Conservation (phyloP, 2,329 filamentous ascomycete species). For the Nemania bipapillata region DNA sequence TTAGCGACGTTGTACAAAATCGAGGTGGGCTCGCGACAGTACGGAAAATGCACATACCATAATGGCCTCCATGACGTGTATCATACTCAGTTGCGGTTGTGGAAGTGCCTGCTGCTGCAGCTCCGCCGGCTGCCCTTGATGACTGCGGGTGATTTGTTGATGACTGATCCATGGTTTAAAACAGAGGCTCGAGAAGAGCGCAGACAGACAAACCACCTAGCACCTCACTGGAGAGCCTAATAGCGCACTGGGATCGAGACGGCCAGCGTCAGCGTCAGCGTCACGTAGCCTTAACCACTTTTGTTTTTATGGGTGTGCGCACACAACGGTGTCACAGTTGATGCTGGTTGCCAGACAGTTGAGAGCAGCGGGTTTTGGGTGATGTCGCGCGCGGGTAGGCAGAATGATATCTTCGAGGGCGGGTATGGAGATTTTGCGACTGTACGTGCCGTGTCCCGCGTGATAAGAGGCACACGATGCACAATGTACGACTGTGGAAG, state of each 20-base stretch:
- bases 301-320: constrained; percentile 23
- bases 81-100: constrained; percentile 67
- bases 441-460: constrained; percentile 27
- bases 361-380: constrained; percentile 13
- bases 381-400: constrained; percentile 5
- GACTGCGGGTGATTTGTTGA: constrained; percentile 68
- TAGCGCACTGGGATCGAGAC: constrained; percentile 17
- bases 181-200: constrained; percentile 15
- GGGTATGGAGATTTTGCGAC: constrained; percentile 26
- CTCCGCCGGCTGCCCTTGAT: constrained; percentile 43
- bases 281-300: constrained; percentile 27
- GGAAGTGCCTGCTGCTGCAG: constrained; percentile 34
- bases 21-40: constrained; percentile 43
- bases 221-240: constrained; percentile 19
- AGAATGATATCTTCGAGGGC: constrained; percentile 14
- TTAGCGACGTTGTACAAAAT: constrained; percentile 50
- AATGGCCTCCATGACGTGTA: constrained; percentile 78
- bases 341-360: constrained; percentile 18
- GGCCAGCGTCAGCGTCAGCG: constrained; percentile 33
- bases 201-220: constrained; percentile 14
- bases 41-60: constrained; percentile 66
- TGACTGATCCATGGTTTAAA: constrained; percentile 64
- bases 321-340: constrained; percentile 26
- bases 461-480: constrained; percentile 23
- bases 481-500: constrained; percentile 35